Conservation (phyloP, 306 rosid genomes). For the Heteromeles arbutifolia region DNA sequence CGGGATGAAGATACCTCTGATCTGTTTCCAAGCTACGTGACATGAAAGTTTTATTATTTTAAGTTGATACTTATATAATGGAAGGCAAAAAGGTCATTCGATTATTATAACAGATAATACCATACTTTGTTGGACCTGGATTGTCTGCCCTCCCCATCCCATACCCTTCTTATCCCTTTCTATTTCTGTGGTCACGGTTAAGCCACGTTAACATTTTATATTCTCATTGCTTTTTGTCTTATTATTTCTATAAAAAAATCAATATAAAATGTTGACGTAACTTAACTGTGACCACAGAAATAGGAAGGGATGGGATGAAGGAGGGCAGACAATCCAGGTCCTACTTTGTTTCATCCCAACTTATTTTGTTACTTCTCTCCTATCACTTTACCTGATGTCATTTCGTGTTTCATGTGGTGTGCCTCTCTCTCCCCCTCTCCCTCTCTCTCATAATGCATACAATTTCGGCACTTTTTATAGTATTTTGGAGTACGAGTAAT, state of each 20-base stretch:
- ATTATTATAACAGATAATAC: not conserved
- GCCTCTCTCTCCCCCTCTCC: not conserved
- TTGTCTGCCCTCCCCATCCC: too few relatives aligned
- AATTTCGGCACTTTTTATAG: too few relatives aligned
- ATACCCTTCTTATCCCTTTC: too few relatives aligned
- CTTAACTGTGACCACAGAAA: too few relatives aligned
- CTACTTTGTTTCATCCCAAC: not conserved
- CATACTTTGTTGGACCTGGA: not conserved
- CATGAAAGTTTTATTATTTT: not conserved
- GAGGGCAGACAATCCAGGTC: too few relatives aligned
- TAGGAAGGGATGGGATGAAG: too few relatives aligned
- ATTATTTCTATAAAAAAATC: too few relatives aligned
- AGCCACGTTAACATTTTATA: too few relatives aligned
- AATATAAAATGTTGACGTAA: too few relatives aligned
- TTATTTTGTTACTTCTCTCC: slow-evolving; percentile 2
- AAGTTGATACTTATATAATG: not conserved
- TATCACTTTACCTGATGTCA: slow-evolving; percentile 15
- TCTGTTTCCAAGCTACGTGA: not conserved
- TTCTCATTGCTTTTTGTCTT: too few relatives aligned
- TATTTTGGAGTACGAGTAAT: too few relatives aligned
- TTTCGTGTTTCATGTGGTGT: slow-evolving; percentile 7
- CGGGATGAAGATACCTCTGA: not conserved
- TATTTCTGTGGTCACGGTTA: too few relatives aligned
- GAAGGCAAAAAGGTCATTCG: slow-evolving; percentile 5
- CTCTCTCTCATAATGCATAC: not conserved